Percentiles rank a stretch among this genome's conserved stretches.
These are phyloP conservation scores for Conidiobolus incongruus DNA, from an alignment of 371 early-diverging fungal species.

Conservation along the genomic window DNA sequence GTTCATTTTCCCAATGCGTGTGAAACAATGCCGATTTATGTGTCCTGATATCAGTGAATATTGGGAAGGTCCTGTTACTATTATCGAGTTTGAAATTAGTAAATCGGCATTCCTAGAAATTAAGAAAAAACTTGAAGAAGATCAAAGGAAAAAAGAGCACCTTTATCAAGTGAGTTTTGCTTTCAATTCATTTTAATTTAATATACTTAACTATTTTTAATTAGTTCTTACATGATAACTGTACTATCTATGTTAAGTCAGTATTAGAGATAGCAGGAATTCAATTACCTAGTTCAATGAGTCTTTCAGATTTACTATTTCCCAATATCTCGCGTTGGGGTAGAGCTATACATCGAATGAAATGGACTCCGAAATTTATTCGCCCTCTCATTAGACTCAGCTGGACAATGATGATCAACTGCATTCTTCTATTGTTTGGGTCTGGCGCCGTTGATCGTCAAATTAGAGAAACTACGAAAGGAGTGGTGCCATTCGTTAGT, in stretches of 20 bases:
- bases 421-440: slow-evolving; percentile 4
- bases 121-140: slow-evolving; percentile 5
- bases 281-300: slow-evolving; percentile 3
- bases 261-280: slow-evolving; percentile 3
- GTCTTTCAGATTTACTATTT: not conserved
- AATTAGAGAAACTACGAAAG: not conserved
- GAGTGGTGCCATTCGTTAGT: slow-evolving; percentile 3
- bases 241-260: slow-evolving; percentile 5
- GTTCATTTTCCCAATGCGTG: slow-evolving; percentile 5
- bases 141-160: slow-evolving; percentile 3
- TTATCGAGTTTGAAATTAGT: slow-evolving; percentile 5
- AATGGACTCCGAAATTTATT: slow-evolving; percentile 4
- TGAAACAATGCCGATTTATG: slow-evolving; percentile 6
- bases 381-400: not conserved
- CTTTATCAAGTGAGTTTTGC: slow-evolving; percentile 4
- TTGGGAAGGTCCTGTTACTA: slow-evolving; percentile 6
- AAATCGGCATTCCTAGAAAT: slow-evolving; percentile 3
- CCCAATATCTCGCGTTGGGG: not conserved
- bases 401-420: slow-evolving; percentile 4
- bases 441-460: slow-evolving; percentile 4
- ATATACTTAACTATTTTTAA: not conserved
- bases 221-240: slow-evolving; percentile 6
- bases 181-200: not conserved
- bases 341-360: not conserved
- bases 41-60: slow-evolving; percentile 6